Evolutionary conservation across 345 rosid species (phyloP).

Genomic region (Euphorbia peplus): DNA sequence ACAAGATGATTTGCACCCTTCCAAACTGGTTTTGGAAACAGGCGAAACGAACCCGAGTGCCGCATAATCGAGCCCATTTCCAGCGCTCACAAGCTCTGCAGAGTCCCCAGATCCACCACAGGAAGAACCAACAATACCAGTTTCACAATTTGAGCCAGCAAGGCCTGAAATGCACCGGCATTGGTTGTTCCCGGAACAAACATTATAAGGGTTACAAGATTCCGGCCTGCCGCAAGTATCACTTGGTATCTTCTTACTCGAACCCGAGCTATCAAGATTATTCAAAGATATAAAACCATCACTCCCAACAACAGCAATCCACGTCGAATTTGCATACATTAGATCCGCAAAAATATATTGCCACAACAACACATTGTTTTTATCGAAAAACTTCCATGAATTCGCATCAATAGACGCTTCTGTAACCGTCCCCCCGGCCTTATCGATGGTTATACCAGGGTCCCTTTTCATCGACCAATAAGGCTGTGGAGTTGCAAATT

Average conservation of each 20-base stretch:
- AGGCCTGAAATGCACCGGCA: slow-evolving; percentile 68
- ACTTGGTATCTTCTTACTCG: slow-evolving; percentile 55
- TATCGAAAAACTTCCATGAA: slow-evolving; percentile 80
- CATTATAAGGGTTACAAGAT: slow-evolving; percentile 53
- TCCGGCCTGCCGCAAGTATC: slow-evolving; percentile 68
- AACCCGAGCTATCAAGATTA: slow-evolving; percentile 34
- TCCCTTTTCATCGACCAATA: slow-evolving; percentile 81
- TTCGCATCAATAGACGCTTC: slow-evolving; percentile 48
- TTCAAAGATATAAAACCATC: slow-evolving; percentile 65
- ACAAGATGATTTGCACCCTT: slow-evolving; percentile 68
- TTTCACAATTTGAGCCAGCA: slow-evolving; percentile 38
- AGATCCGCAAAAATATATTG: slow-evolving; percentile 45
- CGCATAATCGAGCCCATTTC: slow-evolving; percentile 53
- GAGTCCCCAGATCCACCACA: slow-evolving; percentile 41
- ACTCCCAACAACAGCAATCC: slow-evolving; percentile 67
- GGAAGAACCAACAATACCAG: slow-evolving; percentile 48
- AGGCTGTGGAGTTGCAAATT: slow-evolving; percentile 54
- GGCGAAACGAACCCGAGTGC: slow-evolving; percentile 59
- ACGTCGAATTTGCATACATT: slow-evolving; percentile 47
- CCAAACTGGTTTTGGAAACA: slow-evolving; percentile 48
- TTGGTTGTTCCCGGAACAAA: slow-evolving; percentile 47
- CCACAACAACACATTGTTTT: slow-evolving; percentile 43
- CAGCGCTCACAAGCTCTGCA: slow-evolving; percentile 49
- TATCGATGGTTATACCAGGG: slow-evolving; percentile 33
- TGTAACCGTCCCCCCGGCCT: slow-evolving; percentile 41